Conservation (phyloP, 179 eudicot genomes). For the Beta corolliflora region DNA sequence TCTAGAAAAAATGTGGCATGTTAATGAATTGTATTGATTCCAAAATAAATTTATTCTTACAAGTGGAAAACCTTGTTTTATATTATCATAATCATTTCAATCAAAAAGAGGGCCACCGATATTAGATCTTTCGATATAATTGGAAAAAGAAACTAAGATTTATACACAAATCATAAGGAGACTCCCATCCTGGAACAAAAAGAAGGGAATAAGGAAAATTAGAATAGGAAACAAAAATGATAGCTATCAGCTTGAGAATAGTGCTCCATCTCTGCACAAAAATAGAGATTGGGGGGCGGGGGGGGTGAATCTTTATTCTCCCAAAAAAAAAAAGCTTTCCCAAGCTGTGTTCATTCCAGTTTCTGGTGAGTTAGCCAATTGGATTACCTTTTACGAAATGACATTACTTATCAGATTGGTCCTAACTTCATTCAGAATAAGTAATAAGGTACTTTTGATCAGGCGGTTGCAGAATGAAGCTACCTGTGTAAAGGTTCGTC, state of each 20-base stretch:
- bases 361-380: background rate
- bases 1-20: conserved; percentile 40
- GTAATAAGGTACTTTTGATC: background rate
- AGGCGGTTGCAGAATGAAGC: background rate
- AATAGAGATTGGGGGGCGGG: background rate
- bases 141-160: background rate
- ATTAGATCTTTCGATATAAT: background rate
- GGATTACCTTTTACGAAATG: background rate
- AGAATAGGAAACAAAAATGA: too few relatives aligned
- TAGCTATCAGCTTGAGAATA: background rate
- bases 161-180: background rate
- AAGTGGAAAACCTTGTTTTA: background rate
- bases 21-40: conserved; percentile 1
- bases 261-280: background rate
- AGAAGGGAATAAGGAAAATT: background rate
- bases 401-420: background rate
- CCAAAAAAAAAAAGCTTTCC: background rate
- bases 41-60: background rate
- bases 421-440: background rate
- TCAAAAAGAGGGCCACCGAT: background rate
- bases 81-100: background rate
- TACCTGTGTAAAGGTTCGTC: background rate
- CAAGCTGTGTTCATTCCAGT: background rate
- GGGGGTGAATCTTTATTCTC: background rate
- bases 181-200: background rate